phyloP scores from a whole-genome alignment of 73 alveolate genomes.

The Paramecium octaurelia region DNA sequence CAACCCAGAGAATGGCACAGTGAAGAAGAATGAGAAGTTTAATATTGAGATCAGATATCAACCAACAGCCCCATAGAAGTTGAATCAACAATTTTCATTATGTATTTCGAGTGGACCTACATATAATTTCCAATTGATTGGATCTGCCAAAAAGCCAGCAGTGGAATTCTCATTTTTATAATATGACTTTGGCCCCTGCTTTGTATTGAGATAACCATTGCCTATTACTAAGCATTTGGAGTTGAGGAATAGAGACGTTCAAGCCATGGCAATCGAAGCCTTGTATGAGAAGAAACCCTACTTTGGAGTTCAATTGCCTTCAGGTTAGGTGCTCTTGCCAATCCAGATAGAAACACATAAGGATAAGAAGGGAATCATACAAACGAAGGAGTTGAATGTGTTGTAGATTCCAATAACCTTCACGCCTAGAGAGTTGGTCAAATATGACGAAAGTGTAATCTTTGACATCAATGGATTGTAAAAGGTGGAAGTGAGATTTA shows the following conservation, averaged over 20 bases:
- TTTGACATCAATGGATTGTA: slow-evolving; percentile 94
- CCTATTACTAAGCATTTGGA: slow-evolving; percentile 88
- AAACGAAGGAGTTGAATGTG: slow-evolving; percentile 52
- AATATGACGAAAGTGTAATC: slow-evolving; percentile 88
- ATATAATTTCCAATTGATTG: slow-evolving; percentile 86
- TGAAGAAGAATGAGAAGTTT: slow-evolving; percentile 87
- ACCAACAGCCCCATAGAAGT: slow-evolving; percentile 87
- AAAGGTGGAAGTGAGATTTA: slow-evolving; percentile 92
- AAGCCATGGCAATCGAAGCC: slow-evolving; percentile 96
- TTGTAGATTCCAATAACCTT: slow-evolving; percentile 94
- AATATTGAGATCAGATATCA: slow-evolving; percentile 84
- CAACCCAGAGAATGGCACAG: slow-evolving; percentile 98
- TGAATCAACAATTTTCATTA: slow-evolving; percentile 86
- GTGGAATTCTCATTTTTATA: slow-evolving; percentile 82
- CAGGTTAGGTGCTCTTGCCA: slow-evolving; percentile 97
- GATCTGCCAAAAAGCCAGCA: slow-evolving; percentile 97
- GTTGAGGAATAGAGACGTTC: slow-evolving; percentile 90
- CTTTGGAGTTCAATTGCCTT: slow-evolving; percentile 90
- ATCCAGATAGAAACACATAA: slow-evolving; percentile 77
- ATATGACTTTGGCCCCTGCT: slow-evolving; percentile 98
- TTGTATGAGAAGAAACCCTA: slow-evolving; percentile 92
- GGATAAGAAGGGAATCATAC: slow-evolving; percentile 78
- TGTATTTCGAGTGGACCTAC: slow-evolving; percentile 95
- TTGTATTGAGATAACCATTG: slow-evolving; percentile 95
- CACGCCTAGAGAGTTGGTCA: slow-evolving; percentile 95